Evolutionary conservation across 139 green algal genomes (phyloP).

Genomic region (Tetradesmus lagerheimii): DNA sequence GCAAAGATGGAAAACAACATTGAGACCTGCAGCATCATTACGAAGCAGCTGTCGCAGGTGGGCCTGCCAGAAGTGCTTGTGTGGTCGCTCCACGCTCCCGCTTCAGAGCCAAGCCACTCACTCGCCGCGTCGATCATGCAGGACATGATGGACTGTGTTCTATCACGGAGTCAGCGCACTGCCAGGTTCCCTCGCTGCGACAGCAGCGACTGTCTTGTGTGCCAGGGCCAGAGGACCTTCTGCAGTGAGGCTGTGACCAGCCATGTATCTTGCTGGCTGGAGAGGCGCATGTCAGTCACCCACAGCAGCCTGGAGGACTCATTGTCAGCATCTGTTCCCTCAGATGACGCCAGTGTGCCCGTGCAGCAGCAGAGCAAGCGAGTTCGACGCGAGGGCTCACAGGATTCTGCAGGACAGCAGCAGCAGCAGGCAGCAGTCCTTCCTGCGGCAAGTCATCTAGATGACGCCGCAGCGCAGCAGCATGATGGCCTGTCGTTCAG

Average conservation of each 20-base stretch:
- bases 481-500: neutral
- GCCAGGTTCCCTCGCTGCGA: constrained; percentile 41
- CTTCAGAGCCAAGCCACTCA: neutral
- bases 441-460: neutral
- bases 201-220: constrained; percentile 56
- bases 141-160: constrained; percentile 25
- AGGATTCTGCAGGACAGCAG: neutral
- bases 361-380: constrained; percentile 17
- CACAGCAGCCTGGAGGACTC: neutral
- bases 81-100: neutral
- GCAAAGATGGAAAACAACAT: neutral
- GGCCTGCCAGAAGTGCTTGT: neutral
- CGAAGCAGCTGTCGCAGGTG: constrained; percentile 32
- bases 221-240: constrained; percentile 46
- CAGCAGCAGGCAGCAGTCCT: neutral
- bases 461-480: neutral
- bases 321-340: neutral
- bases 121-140: neutral
- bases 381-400: neutral
- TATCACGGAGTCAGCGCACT: neutral
- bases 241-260: constrained; percentile 16
- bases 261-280: constrained; percentile 29
- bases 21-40: neutral
- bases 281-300: constrained; percentile 6
- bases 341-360: constrained; percentile 4